phyloP scores from a whole-genome alignment of 129 eudicot species.

The Lactuca sativa region DNA sequence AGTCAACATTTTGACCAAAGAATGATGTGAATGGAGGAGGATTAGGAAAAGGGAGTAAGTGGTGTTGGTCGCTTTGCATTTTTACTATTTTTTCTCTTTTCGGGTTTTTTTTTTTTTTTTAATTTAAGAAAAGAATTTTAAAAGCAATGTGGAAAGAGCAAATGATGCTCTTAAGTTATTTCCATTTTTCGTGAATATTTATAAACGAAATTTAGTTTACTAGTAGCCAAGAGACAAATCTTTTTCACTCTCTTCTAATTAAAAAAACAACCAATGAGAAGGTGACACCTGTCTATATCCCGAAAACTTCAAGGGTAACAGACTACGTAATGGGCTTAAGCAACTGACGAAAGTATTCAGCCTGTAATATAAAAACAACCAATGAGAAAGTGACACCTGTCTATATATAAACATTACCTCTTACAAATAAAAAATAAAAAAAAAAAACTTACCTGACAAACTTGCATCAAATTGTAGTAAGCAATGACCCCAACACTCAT shows the following conservation, averaged over 20 bases:
- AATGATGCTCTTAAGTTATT: slow-evolving; percentile 30
- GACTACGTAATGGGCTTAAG: slow-evolving; percentile 93
- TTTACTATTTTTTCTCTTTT: slow-evolving; percentile 7
- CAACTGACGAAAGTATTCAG: slow-evolving; percentile 90
- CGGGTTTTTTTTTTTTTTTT: not conserved
- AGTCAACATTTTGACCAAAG: slow-evolving; percentile 48
- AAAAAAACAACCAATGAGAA: slow-evolving; percentile 17
- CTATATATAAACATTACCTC: slow-evolving; percentile 7
- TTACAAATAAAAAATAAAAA: not conserved
- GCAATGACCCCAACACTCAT: slow-evolving; percentile 66
- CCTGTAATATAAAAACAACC: slow-evolving; percentile 44
- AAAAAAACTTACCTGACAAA: slow-evolving; percentile 55
- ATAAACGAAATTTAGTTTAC: slow-evolving; percentile 23
- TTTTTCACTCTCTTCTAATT: slow-evolving; percentile 25
- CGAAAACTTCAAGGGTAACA: slow-evolving; percentile 19
- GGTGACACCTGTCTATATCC: slow-evolving; percentile 27
- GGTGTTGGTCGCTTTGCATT: slow-evolving; percentile 56
- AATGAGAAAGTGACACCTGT: slow-evolving; percentile 10
- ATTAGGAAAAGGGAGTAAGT: slow-evolving; percentile 20
- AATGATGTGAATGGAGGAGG: slow-evolving; percentile 36
- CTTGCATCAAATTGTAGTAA: slow-evolving; percentile 69
- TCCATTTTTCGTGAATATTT: slow-evolving; percentile 31
- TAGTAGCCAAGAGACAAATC: slow-evolving; percentile 20
- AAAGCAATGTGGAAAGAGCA: slow-evolving; percentile 18
- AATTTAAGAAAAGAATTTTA: slow-evolving; percentile 18